Evolutionary conservation across 371 early-diverging fungal species (phyloP).

Genomic region (Apophysomyces variabilis): DNA sequence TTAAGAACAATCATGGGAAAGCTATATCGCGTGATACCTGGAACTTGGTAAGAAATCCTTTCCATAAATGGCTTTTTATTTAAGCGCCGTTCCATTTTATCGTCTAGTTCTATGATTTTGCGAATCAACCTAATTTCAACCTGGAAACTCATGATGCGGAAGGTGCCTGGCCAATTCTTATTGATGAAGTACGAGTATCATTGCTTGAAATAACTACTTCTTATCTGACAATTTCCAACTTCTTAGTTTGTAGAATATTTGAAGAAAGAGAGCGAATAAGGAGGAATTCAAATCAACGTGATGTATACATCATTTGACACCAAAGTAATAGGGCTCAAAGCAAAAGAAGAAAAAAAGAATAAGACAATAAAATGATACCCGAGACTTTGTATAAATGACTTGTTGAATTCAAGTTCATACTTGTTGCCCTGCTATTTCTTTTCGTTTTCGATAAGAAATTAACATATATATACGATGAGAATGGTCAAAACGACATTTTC

Average conservation of each 20-base stretch:
- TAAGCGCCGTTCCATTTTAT: not conserved
- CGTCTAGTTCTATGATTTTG: slow-evolving; percentile 79
- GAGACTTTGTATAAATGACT: too few species aligned
- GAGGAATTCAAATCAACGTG: not conserved
- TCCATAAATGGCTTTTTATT: not conserved
- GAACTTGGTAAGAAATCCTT: slow-evolving; percentile 64
- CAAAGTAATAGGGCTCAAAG: too few species aligned
- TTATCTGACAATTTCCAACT: not conserved
- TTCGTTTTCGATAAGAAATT: too few species aligned
- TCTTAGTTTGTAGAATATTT: not conserved
- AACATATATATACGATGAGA: too few species aligned
- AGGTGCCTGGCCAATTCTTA: slow-evolving; percentile 85
- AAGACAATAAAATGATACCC: too few species aligned
- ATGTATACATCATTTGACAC: not conserved
- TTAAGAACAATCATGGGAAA: slow-evolving; percentile 71
- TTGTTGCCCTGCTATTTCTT: too few species aligned
- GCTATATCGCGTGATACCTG: slow-evolving; percentile 88
- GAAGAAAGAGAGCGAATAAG: not conserved
- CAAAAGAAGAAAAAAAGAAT: too few species aligned
- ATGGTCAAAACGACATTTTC: too few species aligned
- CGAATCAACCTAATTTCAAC: slow-evolving; percentile 60
- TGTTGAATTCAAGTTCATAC: too few species aligned
- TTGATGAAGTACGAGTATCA: slow-evolving; percentile 65
- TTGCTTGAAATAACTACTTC: not conserved
- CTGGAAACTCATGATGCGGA: slow-evolving; percentile 74